Percentiles rank a stretch among this genome's conserved stretches.
Evolutionary conservation across 441 rosid species (phyloP).

Genomic region (Erodium texanum): DNA sequence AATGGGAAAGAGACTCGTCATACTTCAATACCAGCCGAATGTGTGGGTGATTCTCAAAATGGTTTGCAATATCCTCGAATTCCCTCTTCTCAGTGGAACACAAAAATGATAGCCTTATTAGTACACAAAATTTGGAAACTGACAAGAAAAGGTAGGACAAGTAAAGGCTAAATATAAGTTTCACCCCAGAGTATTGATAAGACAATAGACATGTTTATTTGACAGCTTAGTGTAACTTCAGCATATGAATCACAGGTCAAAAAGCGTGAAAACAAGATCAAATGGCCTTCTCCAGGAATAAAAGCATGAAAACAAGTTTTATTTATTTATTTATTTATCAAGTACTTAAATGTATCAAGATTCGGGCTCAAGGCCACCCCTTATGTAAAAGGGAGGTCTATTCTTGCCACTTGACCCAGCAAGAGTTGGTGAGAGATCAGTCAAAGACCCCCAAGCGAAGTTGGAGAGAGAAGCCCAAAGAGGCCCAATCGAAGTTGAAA

Average conservation of each 20-base stretch:
- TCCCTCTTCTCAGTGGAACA: conserved; percentile 45
- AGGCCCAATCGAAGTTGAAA: too few relatives aligned
- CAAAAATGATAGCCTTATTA: conserved; percentile 2
- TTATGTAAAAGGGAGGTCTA: too few relatives aligned
- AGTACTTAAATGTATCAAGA: too few relatives aligned
- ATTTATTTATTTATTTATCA: too few relatives aligned
- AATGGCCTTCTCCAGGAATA: not conserved
- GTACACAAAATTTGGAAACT: not conserved
- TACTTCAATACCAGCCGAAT: conserved; percentile 71
- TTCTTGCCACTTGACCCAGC: too few relatives aligned
- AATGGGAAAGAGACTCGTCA: conserved; percentile 79
- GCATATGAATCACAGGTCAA: not conserved
- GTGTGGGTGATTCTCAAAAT: conserved; percentile 56
- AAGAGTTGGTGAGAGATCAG: too few relatives aligned
- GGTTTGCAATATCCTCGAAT: conserved; percentile 74
- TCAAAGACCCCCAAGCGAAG: too few relatives aligned
- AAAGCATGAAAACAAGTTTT: not conserved
- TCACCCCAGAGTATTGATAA: not conserved
- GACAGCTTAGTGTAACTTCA: not conserved
- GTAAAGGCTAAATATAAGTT: not conserved
- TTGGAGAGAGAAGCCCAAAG: too few relatives aligned
- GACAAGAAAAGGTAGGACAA: conserved; percentile 5
- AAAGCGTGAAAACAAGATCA: not conserved
- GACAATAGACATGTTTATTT: not conserved
- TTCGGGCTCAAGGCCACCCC: too few relatives aligned